A percentile compares a stretch with the other conserved stretches of the same genome.
phyloP scores from a whole-genome alignment of 2,329 filamentous ascomycete species.

The Neocatenulostroma microsporum region DNA sequence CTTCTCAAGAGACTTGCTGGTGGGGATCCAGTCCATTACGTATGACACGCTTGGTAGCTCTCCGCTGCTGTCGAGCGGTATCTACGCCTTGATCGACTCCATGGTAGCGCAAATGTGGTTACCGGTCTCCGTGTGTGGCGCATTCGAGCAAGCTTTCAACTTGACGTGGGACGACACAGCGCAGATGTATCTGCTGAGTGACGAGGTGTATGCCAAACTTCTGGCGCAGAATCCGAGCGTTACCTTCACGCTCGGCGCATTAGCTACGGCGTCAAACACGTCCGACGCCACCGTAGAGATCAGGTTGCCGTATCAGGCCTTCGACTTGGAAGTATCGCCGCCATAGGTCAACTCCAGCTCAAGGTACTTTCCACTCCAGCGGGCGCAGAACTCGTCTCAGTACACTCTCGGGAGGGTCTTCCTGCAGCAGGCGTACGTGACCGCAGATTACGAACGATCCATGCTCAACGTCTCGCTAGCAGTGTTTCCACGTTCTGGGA shows the following conservation, averaged over 20 bases:
- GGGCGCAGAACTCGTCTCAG: constrained; percentile 45
- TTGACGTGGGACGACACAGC: constrained; percentile 58
- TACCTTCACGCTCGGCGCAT: constrained; percentile 39
- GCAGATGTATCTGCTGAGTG: constrained; percentile 56
- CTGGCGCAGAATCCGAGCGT: constrained; percentile 34
- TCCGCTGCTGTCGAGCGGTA: constrained; percentile 15
- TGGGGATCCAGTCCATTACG: constrained; percentile 44
- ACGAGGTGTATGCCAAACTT: constrained; percentile 49
- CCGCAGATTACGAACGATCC: constrained; percentile 42
- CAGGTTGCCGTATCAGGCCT: constrained; percentile 42
- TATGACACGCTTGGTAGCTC: constrained; percentile 19
- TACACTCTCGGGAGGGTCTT: constrained; percentile 61
- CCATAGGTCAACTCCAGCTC: constrained; percentile 50
- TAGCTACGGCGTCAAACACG: constrained; percentile 30
- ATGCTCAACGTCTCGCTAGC: constrained; percentile 41
- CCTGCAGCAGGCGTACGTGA: constrained; percentile 57
- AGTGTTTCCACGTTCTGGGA: no score
- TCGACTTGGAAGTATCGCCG: constrained; percentile 39
- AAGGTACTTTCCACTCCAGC: constrained; percentile 62
- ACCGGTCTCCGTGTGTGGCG: constrained; percentile 49
- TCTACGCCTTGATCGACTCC: constrained; percentile 42
- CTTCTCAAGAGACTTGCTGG: constrained; percentile 52
- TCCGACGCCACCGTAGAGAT: constrained; percentile 35
- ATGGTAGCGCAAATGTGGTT: constrained; percentile 44
- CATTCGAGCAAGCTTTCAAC: constrained; percentile 57